Base-by-base conservation (phyloP, 352 stramenopile species). In the Lagenidium giganteum region DNA sequence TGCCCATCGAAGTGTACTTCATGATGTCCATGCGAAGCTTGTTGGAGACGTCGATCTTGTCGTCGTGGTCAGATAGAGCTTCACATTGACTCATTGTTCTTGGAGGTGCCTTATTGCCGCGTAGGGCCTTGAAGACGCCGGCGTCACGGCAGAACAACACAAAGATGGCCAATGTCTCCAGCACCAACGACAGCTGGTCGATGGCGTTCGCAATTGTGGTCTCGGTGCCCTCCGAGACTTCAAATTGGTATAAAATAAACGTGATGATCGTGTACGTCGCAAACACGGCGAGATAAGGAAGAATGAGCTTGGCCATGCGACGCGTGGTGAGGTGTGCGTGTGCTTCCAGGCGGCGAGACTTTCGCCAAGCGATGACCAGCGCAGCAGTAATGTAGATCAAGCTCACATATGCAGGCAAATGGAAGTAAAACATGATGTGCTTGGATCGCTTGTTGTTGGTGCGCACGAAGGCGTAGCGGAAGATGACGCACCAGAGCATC, bases 1-100 rank as follows among this genome's bases (percentile, higher is more conserved):
- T 91, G 3, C 78, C 81, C 60, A 85, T 75, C 11, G 75, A 88
- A 58, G 83, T 93, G 53, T 93, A 93, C 54, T 79, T 79, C 81
- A 93, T 91, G 45, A 93, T 66, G 51, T 83, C 74, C 65, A 83
- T 85, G 20, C 81, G 76, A 25, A 93, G 58, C 27, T 88, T 81
- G 50, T 84, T 88, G 4, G 78, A 83, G 22, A 93, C 64, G 31
- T 93, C 81, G 17, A 86, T 64, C 30, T 69, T 66, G 16, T 80
- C 64, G 0, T 33, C 42, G 12, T 54, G 34, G 11, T 63, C 26
- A 7, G 39, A 25, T 12, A 49, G 22, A 21, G 22, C 25, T 8
- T 39, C 34, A 5, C 13, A 23, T 12, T 47, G 23, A 23, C 42
- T 46, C 18, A 55, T 47, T 22, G 45, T 64, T 5, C 60, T 59